phyloP scores from a whole-genome alignment of 441 rosid genomes.

The Euphorbia corollata region DNA sequence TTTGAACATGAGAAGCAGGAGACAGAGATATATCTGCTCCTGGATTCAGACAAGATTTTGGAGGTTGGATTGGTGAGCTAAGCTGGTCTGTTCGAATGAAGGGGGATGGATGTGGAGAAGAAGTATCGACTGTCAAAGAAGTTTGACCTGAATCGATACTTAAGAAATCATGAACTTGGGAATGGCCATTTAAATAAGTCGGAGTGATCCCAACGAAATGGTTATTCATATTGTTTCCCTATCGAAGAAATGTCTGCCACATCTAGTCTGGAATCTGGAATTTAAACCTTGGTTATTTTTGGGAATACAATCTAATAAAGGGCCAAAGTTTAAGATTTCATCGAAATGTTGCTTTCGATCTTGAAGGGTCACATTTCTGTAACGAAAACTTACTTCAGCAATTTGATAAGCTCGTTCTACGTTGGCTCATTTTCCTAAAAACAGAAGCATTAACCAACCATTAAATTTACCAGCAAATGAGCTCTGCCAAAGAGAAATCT shows the following conservation, averaged over 20 bases:
- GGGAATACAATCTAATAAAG: background rate
- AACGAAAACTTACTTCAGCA: conserved; percentile 13
- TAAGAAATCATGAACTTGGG: conserved; percentile 36
- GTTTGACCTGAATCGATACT: conserved; percentile 29
- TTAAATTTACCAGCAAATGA: conserved; percentile 8
- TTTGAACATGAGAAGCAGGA: conserved; percentile 29
- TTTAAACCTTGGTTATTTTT: background rate
- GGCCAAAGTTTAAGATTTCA: conserved; percentile 4
- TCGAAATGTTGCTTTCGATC: no score
- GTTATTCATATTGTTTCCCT: conserved; percentile 31
- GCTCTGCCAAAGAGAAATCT: conserved; percentile 15
- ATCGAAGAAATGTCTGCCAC: no score
- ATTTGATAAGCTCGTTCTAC: background rate
- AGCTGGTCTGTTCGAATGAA: conserved; percentile 9
- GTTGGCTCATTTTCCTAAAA: no score
- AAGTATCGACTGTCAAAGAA: conserved; percentile 24
- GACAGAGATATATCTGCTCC: conserved; percentile 7
- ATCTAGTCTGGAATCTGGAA: background rate
- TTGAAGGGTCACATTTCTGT: conserved; percentile 14
- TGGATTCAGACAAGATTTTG: background rate
- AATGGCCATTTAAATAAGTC: conserved; percentile 29
- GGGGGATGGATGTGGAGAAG: conserved; percentile 27
- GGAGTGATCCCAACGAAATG: conserved; percentile 31
- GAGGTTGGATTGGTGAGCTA: conserved; percentile 13
- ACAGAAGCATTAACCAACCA: no score